Evolutionary conservation across 495 filamentous ascomycete species (phyloP), one percentile per base, ranked within the genome.

Genomic region (Acidiella bohemica): DNA sequence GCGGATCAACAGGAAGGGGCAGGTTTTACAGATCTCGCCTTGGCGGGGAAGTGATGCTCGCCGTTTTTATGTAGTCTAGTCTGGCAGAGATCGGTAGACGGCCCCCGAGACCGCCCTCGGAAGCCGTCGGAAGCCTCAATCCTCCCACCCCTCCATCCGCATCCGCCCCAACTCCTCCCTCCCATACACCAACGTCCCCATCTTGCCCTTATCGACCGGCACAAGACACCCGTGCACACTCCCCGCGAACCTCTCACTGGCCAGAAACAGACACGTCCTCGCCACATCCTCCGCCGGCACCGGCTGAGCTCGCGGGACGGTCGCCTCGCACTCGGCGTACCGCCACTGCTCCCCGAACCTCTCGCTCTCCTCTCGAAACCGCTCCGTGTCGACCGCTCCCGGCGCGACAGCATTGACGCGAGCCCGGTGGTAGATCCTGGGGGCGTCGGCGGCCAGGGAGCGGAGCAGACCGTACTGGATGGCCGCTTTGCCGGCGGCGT

Each of bases 351-450:
- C 42, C 0, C 60, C 60, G 40, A 59, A 59, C 28, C 52, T 43
- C 25, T 44, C 32, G 36, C 54, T 58, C 46, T 65, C 62, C 35
- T 55, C 40, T 29, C 39, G 46, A 41, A 63, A 65, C 28, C 58
- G 51, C 1, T 30, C 45, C 7, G 64, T 67, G 41, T 61, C 58
- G 5, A 66, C 61, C 6, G 62, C 43, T 8, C 62, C 64, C 9
- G 64, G 64, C 6, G 61, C 62, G 8, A 66, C 53, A 12, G 58
- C 61, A 33, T 66, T 67, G 32, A 66, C 62, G 31, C 62, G 49
- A 3, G 57, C 62, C 3, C 51, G 42, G 11, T 44, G 39, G 36
- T 44, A 59, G 12, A 61, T 47, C 30, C 61, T 47, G 14, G 46
- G 44, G 5, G 54, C 56, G 49, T 65, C 62, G 9, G 48, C 47